These are phyloP conservation scores for Hypoxylon rubiginosum DNA, from an alignment of 2,329 filamentous ascomycete species.

Conservation along the genomic window DNA sequence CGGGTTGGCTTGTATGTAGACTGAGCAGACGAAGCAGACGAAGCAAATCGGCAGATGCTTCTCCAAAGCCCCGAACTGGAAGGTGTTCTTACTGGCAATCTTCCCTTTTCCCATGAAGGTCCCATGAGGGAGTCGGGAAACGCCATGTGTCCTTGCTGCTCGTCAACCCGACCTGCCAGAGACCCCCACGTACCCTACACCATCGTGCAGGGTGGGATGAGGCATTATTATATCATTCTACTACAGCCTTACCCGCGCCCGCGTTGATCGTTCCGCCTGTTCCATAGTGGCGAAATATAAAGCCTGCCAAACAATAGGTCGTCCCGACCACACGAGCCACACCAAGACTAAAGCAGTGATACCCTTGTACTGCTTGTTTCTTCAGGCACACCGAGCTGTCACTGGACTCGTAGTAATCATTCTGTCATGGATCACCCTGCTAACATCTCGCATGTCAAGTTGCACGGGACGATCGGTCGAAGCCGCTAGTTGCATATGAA, in stretches of 20 bases:
- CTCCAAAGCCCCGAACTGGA: neutral
- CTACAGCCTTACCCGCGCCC: neutral
- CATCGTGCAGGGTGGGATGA: conserved; percentile 3
- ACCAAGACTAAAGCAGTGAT: neutral
- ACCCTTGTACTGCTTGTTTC: neutral
- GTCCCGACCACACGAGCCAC: neutral
- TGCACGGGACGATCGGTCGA: conserved; percentile 1
- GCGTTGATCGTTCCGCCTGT: conserved; percentile 1
- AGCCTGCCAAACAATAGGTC: neutral
- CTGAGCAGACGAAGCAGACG: neutral
- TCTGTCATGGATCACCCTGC: neutral
- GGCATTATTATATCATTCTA: conserved; percentile 6
- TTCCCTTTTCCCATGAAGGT: neutral
- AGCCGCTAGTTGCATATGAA: neutral
- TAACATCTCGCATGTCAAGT: neutral
- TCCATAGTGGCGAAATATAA: conserved; percentile 1
- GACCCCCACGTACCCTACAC: conserved; percentile 3
- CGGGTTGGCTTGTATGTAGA: neutral
- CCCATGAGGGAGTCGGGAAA: conserved; percentile 1
- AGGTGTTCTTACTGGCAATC: neutral
- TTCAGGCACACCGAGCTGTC: conserved; percentile 1
- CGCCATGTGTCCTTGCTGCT: neutral
- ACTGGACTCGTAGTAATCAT: neutral
- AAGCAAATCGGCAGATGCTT: neutral
- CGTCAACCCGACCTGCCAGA: neutral